Conservation (phyloP, 352 stramenopile species). For the Globisporangium yorkense region DNA sequence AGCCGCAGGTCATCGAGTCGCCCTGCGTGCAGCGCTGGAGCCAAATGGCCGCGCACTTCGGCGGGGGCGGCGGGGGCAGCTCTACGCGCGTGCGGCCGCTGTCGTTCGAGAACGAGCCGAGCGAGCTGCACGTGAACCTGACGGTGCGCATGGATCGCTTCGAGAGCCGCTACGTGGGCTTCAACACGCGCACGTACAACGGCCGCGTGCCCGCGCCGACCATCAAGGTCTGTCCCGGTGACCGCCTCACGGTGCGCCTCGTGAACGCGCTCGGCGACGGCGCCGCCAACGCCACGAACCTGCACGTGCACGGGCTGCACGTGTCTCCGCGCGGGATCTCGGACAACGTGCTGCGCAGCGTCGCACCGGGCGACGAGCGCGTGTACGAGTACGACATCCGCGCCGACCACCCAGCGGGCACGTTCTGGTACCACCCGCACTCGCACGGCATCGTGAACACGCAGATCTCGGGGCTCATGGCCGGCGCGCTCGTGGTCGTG, state of each 20-base stretch:
- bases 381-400: conserved; percentile 68
- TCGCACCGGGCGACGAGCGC: conserved; percentile 34
- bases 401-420: conserved; percentile 55
- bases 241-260: conserved; percentile 51
- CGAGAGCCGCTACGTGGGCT: conserved; percentile 64
- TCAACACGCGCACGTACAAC: conserved; percentile 75
- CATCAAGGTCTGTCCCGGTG: conserved; percentile 68
- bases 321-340: conserved; percentile 39
- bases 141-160: conserved; percentile 51
- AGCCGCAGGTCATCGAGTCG: conserved; percentile 36
- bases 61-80: neutral
- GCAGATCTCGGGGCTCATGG: conserved; percentile 72
- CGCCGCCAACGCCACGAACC: conserved; percentile 53
- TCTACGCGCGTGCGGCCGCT: conserved; percentile 18
- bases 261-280: conserved; percentile 46
- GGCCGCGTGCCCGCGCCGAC: conserved; percentile 55
- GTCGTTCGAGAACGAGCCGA: conserved; percentile 31
- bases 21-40: conserved; percentile 33
- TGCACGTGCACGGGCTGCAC: conserved; percentile 74
- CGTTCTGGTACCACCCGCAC: conserved; percentile 83
- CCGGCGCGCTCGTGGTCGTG: conserved; percentile 52
- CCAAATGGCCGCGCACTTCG: conserved; percentile 19
- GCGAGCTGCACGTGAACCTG: conserved; percentile 52
- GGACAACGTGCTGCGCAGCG: conserved; percentile 60
- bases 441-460: conserved; percentile 69